Percentiles rank a stretch among this genome's conserved stretches.
Evolutionary conservation across 2,329 filamentous ascomycete species (phyloP).

Genomic region (Tolypocladium cylindrosporum): DNA sequence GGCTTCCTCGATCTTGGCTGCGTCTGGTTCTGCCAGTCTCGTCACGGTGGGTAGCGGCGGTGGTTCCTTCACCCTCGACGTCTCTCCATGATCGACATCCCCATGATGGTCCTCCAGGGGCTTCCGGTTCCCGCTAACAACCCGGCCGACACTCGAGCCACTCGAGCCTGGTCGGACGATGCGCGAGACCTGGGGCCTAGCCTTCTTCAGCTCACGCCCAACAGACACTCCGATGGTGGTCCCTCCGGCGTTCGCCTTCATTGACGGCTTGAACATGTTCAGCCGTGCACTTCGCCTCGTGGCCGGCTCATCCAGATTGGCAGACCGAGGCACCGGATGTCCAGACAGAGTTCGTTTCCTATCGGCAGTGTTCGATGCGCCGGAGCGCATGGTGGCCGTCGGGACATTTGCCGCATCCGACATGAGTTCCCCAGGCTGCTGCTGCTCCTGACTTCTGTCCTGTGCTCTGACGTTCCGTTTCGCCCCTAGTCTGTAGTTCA

Average conservation of each 20-base stretch:
- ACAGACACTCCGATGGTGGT: constrained; percentile 49
- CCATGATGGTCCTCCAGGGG: constrained; percentile 50
- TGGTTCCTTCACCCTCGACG: constrained; percentile 32
- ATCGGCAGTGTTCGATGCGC: constrained; percentile 40
- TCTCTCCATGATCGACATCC: constrained; percentile 61
- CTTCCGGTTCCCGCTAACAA: constrained; percentile 86
- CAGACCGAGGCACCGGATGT: constrained; percentile 48
- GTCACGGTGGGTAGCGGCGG: constrained; percentile 24
- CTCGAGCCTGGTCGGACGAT: constrained; percentile 56
- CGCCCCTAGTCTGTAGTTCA: constrained; percentile 45
- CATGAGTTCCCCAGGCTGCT: constrained; percentile 25
- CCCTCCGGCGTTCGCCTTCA: constrained; percentile 51
- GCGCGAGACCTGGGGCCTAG: constrained; percentile 60
- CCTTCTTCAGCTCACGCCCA: constrained; percentile 68
- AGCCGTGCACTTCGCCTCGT: constrained; percentile 62
- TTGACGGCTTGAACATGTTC: constrained; percentile 58
- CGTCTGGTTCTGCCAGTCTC: constrained; percentile 40
- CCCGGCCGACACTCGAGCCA: constrained; percentile 66
- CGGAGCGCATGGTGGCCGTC: constrained; percentile 24
- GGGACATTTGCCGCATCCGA: constrained; percentile 28
- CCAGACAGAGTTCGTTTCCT: constrained; percentile 91
- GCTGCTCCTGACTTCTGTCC: constrained; percentile 18
- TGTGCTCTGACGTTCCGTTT: constrained; percentile 29
- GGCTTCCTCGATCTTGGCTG: constrained; percentile 61
- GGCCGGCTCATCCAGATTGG: constrained; percentile 47